Base-by-base conservation (phyloP, 2,329 filamentous ascomycete genomes). In the Penicillium oxalicum region DNA sequence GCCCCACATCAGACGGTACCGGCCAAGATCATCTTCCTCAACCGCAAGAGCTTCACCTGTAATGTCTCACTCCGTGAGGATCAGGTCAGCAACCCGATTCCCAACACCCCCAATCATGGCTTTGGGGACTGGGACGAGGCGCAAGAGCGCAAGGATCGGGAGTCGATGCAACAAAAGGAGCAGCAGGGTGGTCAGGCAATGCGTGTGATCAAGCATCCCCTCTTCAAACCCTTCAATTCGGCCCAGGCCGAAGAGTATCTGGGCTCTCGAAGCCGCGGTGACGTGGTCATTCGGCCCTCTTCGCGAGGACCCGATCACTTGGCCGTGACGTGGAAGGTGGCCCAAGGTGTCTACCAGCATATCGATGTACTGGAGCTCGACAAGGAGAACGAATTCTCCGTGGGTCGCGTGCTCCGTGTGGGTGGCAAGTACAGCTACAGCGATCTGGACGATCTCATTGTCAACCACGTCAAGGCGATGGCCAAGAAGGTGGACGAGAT, bases 401-500 rank as follows among this genome's bases (percentile, higher is more conserved):
- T 97, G 3, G 93, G 93, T 54, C 86, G 85, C 60, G 84, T 86
- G 37, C 78, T 98, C 46, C 87, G 88, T 55, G 88, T 98, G 46
- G 87, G 84, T 32, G 87, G 88, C 59, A 91, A 91, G 68, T 91
- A 90, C 71, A 91, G 82, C 6, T 98, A 98, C 74, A 89, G 83
- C 52, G 93, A 98, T 84, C 77, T 98, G 52, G 93, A 98, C 71
- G 93, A 98, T 69, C 72, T 98, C 73, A 97, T 98, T 58, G 91
- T 95, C 65, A 87, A 93, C 63, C 93, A 98, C 66, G 88, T 98
- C 65, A 93, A 95, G 74, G 88, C 91, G 45, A 98, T 97, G 93
- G 87, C 90, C 13, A 88, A 86, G 71, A 98, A 98, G 77, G 91
- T 97, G 44, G 89, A 95, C 57, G 91, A 98, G 75, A 84, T 98